Conservation (phyloP, 192 early-diverging fungal genomes). For the Coemansia pectinata region DNA sequence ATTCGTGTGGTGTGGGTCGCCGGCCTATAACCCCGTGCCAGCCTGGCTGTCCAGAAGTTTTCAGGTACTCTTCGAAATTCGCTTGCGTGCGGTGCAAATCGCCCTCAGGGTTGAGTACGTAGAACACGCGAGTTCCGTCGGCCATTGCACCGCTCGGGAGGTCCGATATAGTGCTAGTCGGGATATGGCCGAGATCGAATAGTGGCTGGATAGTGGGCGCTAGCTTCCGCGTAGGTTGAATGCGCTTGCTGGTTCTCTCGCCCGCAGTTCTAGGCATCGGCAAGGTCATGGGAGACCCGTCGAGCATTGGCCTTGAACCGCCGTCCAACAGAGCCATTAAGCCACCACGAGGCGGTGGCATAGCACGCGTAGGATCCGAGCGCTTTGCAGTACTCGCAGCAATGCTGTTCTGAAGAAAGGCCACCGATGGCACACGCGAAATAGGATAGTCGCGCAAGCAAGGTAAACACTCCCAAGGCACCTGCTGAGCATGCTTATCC, state of each 20-base stretch:
- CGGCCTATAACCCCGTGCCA: slow-evolving; percentile 78
- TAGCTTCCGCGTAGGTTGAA: neutral
- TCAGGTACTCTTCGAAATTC: slow-evolving; percentile 61
- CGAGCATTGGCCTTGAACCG: neutral
- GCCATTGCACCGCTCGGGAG: slow-evolving; percentile 31
- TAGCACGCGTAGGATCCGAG: neutral
- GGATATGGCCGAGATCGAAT: neutral
- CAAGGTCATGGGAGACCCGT: neutral
- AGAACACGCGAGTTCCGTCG: slow-evolving; percentile 61
- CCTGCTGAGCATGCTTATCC: slow-evolving; percentile 78
- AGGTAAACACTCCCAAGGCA: slow-evolving; percentile 91
- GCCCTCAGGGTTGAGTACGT: slow-evolving; percentile 88
- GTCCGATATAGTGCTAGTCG: no score
- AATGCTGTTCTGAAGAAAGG: slow-evolving; percentile 68
- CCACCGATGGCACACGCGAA: slow-evolving; percentile 79
- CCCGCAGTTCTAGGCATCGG: neutral
- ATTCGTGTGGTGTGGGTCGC: slow-evolving; percentile 68
- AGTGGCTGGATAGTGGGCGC: neutral
- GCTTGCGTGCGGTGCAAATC: slow-evolving; percentile 83
- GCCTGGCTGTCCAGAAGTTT: slow-evolving; percentile 5
- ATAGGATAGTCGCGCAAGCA: slow-evolving; percentile 67
- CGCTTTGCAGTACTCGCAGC: slow-evolving; percentile 6
- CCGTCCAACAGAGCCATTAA: neutral
- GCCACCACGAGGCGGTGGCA: neutral
- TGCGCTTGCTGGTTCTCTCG: neutral